Base-by-base conservation (phyloP, 75 land plant species). In the Cryptomeria japonica region DNA sequence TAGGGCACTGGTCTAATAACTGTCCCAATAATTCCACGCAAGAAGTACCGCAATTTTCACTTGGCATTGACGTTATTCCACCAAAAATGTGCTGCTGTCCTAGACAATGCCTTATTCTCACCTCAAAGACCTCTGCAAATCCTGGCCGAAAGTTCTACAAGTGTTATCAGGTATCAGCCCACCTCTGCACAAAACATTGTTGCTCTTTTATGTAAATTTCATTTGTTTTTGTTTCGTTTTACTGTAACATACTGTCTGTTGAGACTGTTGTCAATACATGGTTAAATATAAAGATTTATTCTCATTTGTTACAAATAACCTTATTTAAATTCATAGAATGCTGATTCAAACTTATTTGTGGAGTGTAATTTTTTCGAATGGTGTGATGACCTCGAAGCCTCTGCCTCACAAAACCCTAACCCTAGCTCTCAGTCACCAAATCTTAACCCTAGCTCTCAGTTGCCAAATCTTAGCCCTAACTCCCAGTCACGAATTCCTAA, bases 81-180 rank as follows among this genome's bases (percentile, higher is more conserved):
- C 85, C 37, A 84, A 36, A 44, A 76, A 49, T 51, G 68, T 93
- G 94, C 46, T 85, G 79, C 3, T 93, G 91, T 84, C 90, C 91
- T 0, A 83, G 68, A 0, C 91, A 93, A n/a, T 93, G 94, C 51
- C 10, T 32, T 2, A 77, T 93, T 37, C 56, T 76, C 9, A 90
- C 0, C 51, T 47, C 51, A 47, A 47, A 47, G 0, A 47, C 1
- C 86, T 1, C 89, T 93, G 11, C 58, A 73, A 14, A 93, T 37
- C 87, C 87, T 19, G 90, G 89, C 34, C 87, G 90, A 16, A 80
- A 88, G 15, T 93, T 88, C 84, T 93, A 93, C 80, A 41, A 56
- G 19, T 93, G 92, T 85, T 89, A 0, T 1, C 3, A 1, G 18
- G 25, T 42, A 80, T 39, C 47, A 44, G 47, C 47, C 0, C 47